phyloP scores from a whole-genome alignment of 768 basidiomycete genomes.

The Suillus occidentalis region DNA sequence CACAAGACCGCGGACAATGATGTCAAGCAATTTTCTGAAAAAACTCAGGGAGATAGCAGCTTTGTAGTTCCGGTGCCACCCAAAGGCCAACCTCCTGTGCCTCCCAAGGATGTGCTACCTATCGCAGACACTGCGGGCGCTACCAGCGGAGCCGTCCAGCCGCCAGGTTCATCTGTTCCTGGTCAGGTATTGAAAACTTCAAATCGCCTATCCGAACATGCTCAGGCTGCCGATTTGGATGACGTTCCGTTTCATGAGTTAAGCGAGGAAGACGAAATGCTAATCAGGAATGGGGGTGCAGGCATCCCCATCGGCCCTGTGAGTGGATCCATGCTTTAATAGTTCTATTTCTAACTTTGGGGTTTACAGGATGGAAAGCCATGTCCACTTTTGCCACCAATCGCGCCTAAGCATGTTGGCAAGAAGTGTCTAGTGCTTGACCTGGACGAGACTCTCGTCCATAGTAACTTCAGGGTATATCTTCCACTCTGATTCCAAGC shows the following conservation, averaged over 20 bases:
- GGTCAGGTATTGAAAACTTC: not conserved
- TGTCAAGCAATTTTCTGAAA: constrained; percentile 12
- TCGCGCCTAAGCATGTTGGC: constrained; percentile 70
- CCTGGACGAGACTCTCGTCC: constrained; percentile 90
- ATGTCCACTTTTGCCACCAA: constrained; percentile 75
- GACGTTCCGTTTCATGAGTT: constrained; percentile 27
- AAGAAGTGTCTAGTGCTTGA: constrained; percentile 91
- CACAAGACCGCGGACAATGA: constrained; percentile 8
- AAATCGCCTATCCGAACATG: constrained; percentile 35
- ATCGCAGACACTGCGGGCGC: constrained; percentile 76
- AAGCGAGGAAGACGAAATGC: constrained; percentile 68
- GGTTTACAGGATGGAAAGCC: constrained; percentile 70
- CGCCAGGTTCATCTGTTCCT: constrained; percentile 65
- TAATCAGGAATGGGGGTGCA: constrained; percentile 82
- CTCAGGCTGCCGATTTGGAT: constrained; percentile 31
- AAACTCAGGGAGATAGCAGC: constrained; percentile 9
- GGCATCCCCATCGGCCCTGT: constrained; percentile 90
- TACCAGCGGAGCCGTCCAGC: constrained; percentile 81
- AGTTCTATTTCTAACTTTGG: not conserved
- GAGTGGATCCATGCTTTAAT: constrained; percentile 30
- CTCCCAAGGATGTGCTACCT: constrained; percentile 45
- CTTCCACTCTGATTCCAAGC: not conserved
- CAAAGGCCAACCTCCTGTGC: constrained; percentile 38
- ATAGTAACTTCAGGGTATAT: constrained; percentile 90
- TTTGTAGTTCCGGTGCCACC: constrained; percentile 14